Evolutionary conservation across 2,329 filamentous ascomycete species (phyloP).

Genomic region (Alternaria metachromatica): DNA sequence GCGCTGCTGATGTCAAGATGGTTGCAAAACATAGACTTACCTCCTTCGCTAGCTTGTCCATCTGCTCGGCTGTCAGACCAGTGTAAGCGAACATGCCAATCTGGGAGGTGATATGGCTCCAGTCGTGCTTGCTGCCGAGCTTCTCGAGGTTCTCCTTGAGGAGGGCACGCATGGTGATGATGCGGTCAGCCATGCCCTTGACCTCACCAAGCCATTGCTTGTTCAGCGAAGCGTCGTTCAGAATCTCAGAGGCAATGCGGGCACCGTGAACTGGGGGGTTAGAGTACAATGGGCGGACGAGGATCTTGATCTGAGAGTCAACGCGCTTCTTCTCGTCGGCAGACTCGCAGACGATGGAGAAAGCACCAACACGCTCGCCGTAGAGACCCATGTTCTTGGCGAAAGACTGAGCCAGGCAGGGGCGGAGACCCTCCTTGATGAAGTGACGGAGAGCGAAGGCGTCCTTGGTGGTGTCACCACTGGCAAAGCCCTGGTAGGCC

Average conservation of each 20-base stretch:
- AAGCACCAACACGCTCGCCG: conserved; percentile 95
- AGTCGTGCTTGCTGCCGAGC: conserved; percentile 95
- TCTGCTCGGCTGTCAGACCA: conserved; percentile 86
- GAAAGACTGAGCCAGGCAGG: conserved; percentile 90
- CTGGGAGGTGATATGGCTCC: conserved; percentile 94
- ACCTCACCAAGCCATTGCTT: conserved; percentile 95
- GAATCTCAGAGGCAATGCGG: conserved; percentile 88
- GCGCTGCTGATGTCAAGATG: background rate
- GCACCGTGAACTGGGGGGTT: conserved; percentile 98
- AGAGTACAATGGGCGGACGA: conserved; percentile 95
- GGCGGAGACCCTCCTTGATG: conserved; percentile 86
- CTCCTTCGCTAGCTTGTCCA: conserved; percentile 90
- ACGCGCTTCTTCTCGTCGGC: conserved; percentile 93
- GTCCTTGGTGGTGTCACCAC: conserved; percentile 88
- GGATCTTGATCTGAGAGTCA: conserved; percentile 97
- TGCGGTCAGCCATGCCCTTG: conserved; percentile 98
- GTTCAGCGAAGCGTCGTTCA: conserved; percentile 84
- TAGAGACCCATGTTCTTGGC: conserved; percentile 99
- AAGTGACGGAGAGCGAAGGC: conserved; percentile 95
- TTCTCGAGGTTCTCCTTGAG: conserved; percentile 95
- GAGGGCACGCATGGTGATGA: conserved; percentile 96
- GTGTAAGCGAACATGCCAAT: conserved; percentile 99
- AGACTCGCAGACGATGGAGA: conserved; percentile 86
- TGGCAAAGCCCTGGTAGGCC: conserved; percentile 98
- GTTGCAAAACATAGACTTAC: conserved; percentile 48